Percentiles rank a stretch among this genome's conserved stretches.
phyloP scores from a whole-genome alignment of 148 eudicot species.

The Silene latifolia region DNA sequence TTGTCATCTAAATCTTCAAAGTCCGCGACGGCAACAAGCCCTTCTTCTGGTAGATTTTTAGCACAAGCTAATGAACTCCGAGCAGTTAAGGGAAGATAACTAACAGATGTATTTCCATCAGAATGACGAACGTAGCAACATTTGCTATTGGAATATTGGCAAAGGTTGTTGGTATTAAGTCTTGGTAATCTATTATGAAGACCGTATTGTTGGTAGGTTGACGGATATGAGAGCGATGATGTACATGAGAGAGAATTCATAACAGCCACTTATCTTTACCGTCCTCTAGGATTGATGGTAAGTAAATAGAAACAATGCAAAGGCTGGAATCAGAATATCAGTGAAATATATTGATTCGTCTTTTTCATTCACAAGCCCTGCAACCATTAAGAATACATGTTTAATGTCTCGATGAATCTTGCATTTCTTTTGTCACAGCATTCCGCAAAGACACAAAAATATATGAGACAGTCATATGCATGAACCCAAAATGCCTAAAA shows the following conservation, averaged over 20 bases:
- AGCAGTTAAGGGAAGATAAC: slow-evolving; percentile 5
- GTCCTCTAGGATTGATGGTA: background rate
- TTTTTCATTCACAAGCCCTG: slow-evolving; percentile 16
- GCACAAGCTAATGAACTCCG: slow-evolving; percentile 22
- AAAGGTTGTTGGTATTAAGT: slow-evolving; percentile 17
- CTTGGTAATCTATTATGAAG: slow-evolving; percentile 15
- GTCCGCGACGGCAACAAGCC: slow-evolving; percentile 48
- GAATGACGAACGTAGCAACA: slow-evolving; percentile 10
- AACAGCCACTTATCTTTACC: background rate
- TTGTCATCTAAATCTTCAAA: slow-evolving; percentile 70
- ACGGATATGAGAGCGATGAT: slow-evolving; percentile 30
- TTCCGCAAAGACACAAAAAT: background rate
- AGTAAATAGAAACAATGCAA: background rate
- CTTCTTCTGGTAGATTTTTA: slow-evolving; percentile 46
- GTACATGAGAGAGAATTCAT: slow-evolving; percentile 43
- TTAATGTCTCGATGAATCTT: background rate
- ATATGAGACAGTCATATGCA: background rate
- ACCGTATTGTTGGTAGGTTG: slow-evolving; percentile 25
- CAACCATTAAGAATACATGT: slow-evolving; percentile 10
- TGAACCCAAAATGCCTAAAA: background rate
- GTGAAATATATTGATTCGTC: slow-evolving; percentile 2
- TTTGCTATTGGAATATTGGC: slow-evolving; percentile 6
- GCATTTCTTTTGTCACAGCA: slow-evolving; percentile 1
- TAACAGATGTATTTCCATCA: slow-evolving; percentile 16
- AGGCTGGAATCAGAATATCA: background rate